These are phyloP conservation scores for Stephania japonica DNA, from an alignment of 164 flowering plant genomes.

Conservation along the genomic window DNA sequence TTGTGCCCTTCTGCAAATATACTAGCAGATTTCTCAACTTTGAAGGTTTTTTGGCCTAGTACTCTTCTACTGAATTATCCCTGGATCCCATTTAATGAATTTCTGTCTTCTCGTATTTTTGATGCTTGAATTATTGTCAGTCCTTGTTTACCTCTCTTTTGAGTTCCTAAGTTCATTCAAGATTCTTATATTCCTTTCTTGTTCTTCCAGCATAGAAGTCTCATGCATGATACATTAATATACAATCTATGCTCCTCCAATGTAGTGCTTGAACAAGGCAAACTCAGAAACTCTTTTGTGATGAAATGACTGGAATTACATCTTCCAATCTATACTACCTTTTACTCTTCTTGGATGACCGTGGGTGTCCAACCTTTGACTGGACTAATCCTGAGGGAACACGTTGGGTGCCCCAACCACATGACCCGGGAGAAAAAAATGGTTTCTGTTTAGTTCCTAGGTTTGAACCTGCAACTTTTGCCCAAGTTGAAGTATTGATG, in stretches of 20 bases:
- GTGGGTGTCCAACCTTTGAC: too few relatives aligned
- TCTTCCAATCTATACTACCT: not conserved
- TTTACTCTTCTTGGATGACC: too few relatives aligned
- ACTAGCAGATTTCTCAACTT: not conserved
- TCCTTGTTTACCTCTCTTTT: not conserved
- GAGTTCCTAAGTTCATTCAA: not conserved
- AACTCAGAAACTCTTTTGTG: not conserved
- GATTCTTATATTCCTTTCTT: not conserved
- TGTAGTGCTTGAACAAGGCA: not conserved
- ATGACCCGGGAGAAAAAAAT: too few relatives aligned
- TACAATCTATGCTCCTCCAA: too few relatives aligned
- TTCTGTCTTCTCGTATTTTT: not conserved
- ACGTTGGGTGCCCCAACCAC: too few relatives aligned
- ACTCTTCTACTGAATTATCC: not conserved
- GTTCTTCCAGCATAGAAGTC: not conserved
- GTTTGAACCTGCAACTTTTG: too few relatives aligned
- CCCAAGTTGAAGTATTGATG: too few relatives aligned
- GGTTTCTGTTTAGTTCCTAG: too few relatives aligned
- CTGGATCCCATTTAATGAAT: not conserved
- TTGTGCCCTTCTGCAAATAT: not conserved
- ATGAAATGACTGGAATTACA: not conserved
- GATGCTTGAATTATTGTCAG: not conserved
- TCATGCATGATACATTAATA: not conserved
- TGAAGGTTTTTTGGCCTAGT: not conserved
- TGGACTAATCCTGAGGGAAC: too few relatives aligned